Conservation (phyloP, 208 protist genomes). For the Willaertia magna region DNA sequence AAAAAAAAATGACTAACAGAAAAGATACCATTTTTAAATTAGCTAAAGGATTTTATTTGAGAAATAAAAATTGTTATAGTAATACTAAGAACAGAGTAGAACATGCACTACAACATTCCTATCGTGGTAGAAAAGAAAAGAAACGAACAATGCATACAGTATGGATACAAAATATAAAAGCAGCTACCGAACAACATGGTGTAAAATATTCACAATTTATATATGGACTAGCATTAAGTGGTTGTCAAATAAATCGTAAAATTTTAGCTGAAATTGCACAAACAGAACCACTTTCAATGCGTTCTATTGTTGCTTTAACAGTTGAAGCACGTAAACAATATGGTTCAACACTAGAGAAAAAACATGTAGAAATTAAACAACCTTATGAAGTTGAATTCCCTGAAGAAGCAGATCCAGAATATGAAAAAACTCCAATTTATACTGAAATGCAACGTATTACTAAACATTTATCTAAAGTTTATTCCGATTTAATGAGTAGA, state of each 20-base stretch:
- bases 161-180: constrained; percentile 9
- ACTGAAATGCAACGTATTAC: background rate
- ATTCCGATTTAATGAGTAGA: background rate
- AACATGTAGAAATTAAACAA: background rate
- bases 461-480: background rate
- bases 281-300: background rate
- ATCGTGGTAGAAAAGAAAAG: background rate
- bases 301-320: background rate
- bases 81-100: background rate
- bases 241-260: constrained; percentile 4
- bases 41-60: background rate
- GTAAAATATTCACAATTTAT: constrained; percentile 14
- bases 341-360: background rate
- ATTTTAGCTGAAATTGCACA: background rate
- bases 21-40: background rate
- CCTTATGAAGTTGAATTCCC: background rate
- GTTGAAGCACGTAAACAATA: background rate
- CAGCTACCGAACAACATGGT: background rate
- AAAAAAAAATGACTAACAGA: background rate
- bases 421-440: background rate
- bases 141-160: background rate
- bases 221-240: background rate
- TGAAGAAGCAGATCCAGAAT: background rate
- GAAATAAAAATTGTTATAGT: background rate
- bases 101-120: background rate